These are phyloP conservation scores for Debaryomycetaceae sp. DNA, from an alignment of 1,139 yeast species.

Conservation along the genomic window DNA sequence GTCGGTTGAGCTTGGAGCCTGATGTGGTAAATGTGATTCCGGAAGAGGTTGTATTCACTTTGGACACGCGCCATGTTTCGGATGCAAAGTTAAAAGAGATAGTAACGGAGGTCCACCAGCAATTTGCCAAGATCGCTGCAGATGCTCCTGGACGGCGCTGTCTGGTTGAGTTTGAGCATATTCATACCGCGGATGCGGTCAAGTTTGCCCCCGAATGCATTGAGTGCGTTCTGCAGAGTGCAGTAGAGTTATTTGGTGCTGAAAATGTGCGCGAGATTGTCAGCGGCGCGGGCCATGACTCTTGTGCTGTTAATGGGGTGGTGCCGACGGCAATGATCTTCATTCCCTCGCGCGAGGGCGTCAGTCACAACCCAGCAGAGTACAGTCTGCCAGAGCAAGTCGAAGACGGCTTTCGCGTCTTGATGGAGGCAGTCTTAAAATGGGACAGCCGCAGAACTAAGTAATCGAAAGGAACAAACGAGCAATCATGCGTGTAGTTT, in stretches of 20 bases:
- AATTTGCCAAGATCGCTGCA: slow-evolving; percentile 32
- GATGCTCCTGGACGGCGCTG: slow-evolving; percentile 13
- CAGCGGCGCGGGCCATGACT: slow-evolving; percentile 75
- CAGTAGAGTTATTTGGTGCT: slow-evolving; percentile 44
- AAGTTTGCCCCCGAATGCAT: slow-evolving; percentile 50
- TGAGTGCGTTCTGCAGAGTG: slow-evolving; percentile 47
- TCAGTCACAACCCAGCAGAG: slow-evolving; percentile 66
- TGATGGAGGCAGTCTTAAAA: slow-evolving; percentile 54
- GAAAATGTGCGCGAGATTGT: slow-evolving; percentile 42
- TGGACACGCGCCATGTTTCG: slow-evolving; percentile 54
- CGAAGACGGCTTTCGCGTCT: slow-evolving; percentile 54
- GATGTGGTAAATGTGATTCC: slow-evolving; percentile 67
- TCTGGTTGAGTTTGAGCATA: slow-evolving; percentile 31
- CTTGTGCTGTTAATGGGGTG: slow-evolving; percentile 51
- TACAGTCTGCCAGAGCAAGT: slow-evolving; percentile 61
- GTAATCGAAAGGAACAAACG: not conserved
- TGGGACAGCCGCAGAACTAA: slow-evolving; percentile 33
- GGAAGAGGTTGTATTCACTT: slow-evolving; percentile 50
- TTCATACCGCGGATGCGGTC: slow-evolving; percentile 50
- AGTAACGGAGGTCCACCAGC: slow-evolving; percentile 31
- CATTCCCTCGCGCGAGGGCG: slow-evolving; percentile 68
- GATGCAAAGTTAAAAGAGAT: slow-evolving; percentile 43
- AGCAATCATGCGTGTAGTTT: not conserved
- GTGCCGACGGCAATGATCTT: slow-evolving; percentile 74
- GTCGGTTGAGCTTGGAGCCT: slow-evolving; percentile 53